Evolutionary conservation across 2,329 filamentous ascomycete genomes (phyloP), one percentile per base, ranked within the genome.

Genomic region (Paracoccidioides brasiliensis): DNA sequence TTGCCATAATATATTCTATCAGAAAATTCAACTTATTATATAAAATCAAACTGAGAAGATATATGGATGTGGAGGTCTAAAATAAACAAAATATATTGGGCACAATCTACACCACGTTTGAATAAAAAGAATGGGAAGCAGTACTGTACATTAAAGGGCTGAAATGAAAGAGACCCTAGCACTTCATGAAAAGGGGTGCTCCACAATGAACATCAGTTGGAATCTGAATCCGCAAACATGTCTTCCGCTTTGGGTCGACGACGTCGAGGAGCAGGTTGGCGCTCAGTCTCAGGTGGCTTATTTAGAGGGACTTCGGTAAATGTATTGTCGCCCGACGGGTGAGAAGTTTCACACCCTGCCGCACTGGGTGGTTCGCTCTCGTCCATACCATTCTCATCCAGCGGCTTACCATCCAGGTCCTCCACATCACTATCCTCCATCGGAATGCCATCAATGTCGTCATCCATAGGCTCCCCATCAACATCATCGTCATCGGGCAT

Each of bases 181-280:
- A 2, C 22, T 22, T 2, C 22, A n/a, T 22, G 22, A 51, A 32
- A 43, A 53, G 52, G 48, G 8, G 44, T 32, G 5, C 38, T 28
- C 22, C 32, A 52, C 4, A 52, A 40, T 41, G 49, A 35, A 32
- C 49, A 35, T 70, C 56, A 73, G 52, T 78, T 75, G 1, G 74
- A 78, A 61, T 86, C 86, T 4, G 84, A 86, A 67, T 86, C 85
- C 9, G 85, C 87, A 79, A 93, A 94, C 87, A 93, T 90, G 66
- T 93, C 88, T 62, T 86, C 86, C 4, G 88, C 87, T 62, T 83
- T 82, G 69, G 88, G 85, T 59, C 85, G 79, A 65, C 80, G 85
- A 62, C 80, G 70, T 75, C 60, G 75, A 65, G 56, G 66, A 57
- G 64, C 64, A 58, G 68, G 70, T 49, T 63, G 64, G 55, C 42